phyloP scores from a whole-genome alignment of 768 basidiomycete genomes.

The Cystobasidium tubakii region DNA sequence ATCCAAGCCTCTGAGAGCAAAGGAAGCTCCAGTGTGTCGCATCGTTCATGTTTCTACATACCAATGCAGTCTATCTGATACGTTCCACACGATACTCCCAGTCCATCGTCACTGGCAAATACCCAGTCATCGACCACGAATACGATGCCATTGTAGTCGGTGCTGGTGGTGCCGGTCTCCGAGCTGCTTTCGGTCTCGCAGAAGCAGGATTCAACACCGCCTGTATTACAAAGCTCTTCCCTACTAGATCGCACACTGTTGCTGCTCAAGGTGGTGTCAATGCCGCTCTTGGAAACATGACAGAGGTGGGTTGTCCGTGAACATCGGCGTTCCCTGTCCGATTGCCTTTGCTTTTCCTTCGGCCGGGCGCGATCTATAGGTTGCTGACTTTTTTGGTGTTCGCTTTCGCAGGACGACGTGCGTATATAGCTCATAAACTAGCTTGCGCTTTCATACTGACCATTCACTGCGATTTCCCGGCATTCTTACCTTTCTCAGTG shows the following conservation, averaged over 20 bases:
- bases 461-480: neutral
- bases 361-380: too few relatives aligned
- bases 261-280: slow-evolving; percentile 99
- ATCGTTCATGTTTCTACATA: neutral
- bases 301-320: slow-evolving; percentile 94
- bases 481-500: slow-evolving; percentile 11
- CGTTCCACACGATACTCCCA: slow-evolving; percentile 34
- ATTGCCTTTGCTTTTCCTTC: neutral
- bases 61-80: neutral
- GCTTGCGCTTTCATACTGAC: neutral
- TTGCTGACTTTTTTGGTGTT: neutral
- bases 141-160: slow-evolving; percentile 98
- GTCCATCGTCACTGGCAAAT: slow-evolving; percentile 70
- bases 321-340: slow-evolving; percentile 56
- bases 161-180: slow-evolving; percentile 94
- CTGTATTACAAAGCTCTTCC: slow-evolving; percentile 95
- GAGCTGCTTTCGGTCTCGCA: slow-evolving; percentile 96
- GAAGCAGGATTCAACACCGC: slow-evolving; percentile 98
- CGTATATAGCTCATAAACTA: neutral
- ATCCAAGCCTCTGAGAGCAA: slow-evolving; percentile 69
- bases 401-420: slow-evolving; percentile 20
- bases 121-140: slow-evolving; percentile 92
- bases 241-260: slow-evolving; percentile 95
- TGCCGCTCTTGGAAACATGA: slow-evolving; percentile 83
- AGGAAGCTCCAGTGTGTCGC: slow-evolving; percentile 66